A percentile compares a stretch with the other conserved stretches of the same genome.
Conservation (phyloP, 176 grass and related monocot genomes). For the Rhynchospora breviuscula region DNA sequence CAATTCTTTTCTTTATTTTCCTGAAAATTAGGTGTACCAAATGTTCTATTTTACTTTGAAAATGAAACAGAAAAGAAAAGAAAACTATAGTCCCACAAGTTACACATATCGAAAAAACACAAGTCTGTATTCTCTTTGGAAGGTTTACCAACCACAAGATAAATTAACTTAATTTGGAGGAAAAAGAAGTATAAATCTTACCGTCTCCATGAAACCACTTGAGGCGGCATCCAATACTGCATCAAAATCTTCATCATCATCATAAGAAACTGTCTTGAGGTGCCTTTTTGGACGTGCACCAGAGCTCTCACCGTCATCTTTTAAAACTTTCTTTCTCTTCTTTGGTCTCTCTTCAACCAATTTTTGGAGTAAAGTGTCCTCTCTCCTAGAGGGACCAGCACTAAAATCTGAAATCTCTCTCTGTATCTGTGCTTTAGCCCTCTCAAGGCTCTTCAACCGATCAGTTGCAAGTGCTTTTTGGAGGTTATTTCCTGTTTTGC, state of each 20-base stretch:
- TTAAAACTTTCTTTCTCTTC: slow-evolving; percentile 32
- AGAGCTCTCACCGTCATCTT: slow-evolving; percentile 1
- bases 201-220: slow-evolving; percentile 83
- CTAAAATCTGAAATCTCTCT: slow-evolving; percentile 39
- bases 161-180: neutral
- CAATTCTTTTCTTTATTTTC: neutral
- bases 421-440: slow-evolving; percentile 71
- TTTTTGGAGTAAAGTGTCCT: slow-evolving; percentile 33
- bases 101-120: neutral
- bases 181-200: slow-evolving; percentile 32
- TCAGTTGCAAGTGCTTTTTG: slow-evolving; percentile 74
- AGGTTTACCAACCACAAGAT: neutral
- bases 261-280: slow-evolving; percentile 54
- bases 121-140: neutral
- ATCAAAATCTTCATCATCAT: slow-evolving; percentile 74
- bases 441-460: slow-evolving; percentile 76
- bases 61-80: neutral
- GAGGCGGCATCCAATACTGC: slow-evolving; percentile 69
- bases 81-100: neutral
- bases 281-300: slow-evolving; percentile 16
- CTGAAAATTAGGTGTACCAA: neutral
- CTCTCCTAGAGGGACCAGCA: slow-evolving; percentile 17
- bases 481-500: slow-evolving; percentile 26
- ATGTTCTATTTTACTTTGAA: neutral
- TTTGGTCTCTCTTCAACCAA: slow-evolving; percentile 57